Evolutionary conservation across 208 protist species (phyloP).

Genomic region (Entamoeba invadens): DNA sequence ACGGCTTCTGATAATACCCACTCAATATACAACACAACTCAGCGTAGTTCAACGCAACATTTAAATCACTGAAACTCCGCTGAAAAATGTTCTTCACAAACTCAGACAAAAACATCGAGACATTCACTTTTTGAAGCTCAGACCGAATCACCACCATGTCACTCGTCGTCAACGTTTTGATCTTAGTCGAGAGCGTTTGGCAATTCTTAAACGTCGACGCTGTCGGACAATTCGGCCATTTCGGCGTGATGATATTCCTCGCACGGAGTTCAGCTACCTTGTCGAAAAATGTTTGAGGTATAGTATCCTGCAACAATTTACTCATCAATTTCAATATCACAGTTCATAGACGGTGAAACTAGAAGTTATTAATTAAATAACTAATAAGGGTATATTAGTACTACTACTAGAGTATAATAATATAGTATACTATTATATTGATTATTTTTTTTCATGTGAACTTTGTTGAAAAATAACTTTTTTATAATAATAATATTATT

Average conservation of each 20-base stretch:
- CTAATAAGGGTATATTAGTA: too few species aligned
- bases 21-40: not conserved
- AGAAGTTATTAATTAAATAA: too few species aligned
- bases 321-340: too few species aligned
- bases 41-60: not conserved
- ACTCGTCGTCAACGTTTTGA: not conserved
- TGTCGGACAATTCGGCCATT: too few species aligned
- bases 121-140: not conserved
- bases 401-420: too few species aligned
- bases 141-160: not conserved
- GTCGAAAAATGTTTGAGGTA: not conserved
- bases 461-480: too few species aligned
- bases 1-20: not conserved
- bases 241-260: not conserved
- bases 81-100: not conserved
- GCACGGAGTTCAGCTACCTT: not conserved
- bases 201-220: not conserved
- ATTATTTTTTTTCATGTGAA: too few species aligned
- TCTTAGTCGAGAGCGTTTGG: not conserved
- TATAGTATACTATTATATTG: too few species aligned
- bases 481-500: too few species aligned
- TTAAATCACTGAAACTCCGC: not conserved
- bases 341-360: too few species aligned
- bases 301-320: too few species aligned
- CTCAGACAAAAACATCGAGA: not conserved